These are phyloP conservation scores for Rhododendron ferrugineum DNA, from an alignment of 148 eudicot species.

Conservation along the genomic window DNA sequence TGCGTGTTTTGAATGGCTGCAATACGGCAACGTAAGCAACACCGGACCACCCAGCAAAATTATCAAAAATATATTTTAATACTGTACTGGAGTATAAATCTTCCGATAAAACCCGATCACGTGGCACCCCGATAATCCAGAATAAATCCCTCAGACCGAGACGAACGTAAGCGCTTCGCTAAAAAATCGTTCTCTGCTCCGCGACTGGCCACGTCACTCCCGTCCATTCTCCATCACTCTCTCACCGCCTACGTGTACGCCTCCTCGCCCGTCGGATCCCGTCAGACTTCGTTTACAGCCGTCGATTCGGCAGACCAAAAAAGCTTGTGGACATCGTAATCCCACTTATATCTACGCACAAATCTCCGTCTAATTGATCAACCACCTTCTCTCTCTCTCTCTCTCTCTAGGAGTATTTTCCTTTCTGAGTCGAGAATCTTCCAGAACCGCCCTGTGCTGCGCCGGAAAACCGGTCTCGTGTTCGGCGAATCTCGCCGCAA, in stretches of 20 bases:
- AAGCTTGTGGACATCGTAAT: slow-evolving; percentile 16
- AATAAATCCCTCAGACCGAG: slow-evolving; percentile 2
- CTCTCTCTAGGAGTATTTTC: not conserved
- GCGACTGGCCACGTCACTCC: slow-evolving; percentile 13
- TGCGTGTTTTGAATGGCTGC: slow-evolving; percentile 14
- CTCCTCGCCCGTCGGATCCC: not conserved
- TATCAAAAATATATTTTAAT: not conserved
- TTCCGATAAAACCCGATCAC: slow-evolving; percentile 12
- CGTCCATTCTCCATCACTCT: slow-evolving; percentile 1
- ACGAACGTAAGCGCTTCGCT: slow-evolving; percentile 5
- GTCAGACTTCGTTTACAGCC: not conserved
- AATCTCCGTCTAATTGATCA: not conserved
- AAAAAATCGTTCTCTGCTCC: not conserved
- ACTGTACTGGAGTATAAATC: no score
- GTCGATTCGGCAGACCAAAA: not conserved
- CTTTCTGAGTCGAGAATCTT: not conserved
- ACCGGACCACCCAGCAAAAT: slow-evolving; percentile 8
- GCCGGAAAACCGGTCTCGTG: not conserved
- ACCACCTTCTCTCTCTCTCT: not conserved
- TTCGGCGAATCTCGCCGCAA: not conserved
- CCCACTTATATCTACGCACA: not conserved
- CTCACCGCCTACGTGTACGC: slow-evolving; percentile 1
- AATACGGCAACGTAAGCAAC: slow-evolving; percentile 17
- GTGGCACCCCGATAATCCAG: slow-evolving; percentile 8
- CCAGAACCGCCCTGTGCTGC: not conserved